phyloP scores from a whole-genome alignment of 139 green algal species.

The Microglena sp. region DNA sequence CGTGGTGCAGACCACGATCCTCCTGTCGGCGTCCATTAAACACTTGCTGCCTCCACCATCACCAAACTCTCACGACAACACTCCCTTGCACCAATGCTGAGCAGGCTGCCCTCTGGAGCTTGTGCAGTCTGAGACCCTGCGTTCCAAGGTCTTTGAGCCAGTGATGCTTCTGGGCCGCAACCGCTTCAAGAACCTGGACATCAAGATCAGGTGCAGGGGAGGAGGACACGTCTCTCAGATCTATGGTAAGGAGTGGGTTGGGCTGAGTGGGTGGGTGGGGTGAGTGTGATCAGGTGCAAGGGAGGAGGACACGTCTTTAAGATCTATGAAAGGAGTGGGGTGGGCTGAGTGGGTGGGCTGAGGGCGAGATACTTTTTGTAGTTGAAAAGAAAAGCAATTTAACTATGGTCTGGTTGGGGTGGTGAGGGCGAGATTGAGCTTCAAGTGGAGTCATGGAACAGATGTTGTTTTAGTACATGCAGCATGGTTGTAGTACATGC shows the following conservation, averaged over 20 bases:
- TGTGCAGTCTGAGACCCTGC: conserved; percentile 87
- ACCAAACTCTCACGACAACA: background rate
- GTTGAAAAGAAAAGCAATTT: conserved; percentile 78
- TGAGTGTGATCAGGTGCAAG: conserved; percentile 89
- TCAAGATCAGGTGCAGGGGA: conserved; percentile 91
- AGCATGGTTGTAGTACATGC: no score
- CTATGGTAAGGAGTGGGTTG: conserved; percentile 63
- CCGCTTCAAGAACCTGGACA: conserved; percentile 88
- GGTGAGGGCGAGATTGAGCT: no score
- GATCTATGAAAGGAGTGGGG: conserved; percentile 64
- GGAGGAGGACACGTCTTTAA: conserved; percentile 93
- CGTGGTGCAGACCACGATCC: background rate
- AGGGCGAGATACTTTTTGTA: conserved; percentile 87
- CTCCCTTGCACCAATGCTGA: background rate
- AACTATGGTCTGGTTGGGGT: no score
- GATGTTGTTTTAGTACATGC: no score
- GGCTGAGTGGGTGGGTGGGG: no score
- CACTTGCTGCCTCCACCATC: background rate
- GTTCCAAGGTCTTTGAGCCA: conserved; percentile 94
- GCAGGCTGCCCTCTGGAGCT: conserved; percentile 87
- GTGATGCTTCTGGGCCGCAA: conserved; percentile 89
- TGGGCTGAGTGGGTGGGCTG: no score
- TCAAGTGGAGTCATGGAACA: no score
- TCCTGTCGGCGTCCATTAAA: background rate
- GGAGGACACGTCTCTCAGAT: conserved; percentile 93